These are phyloP conservation scores for Teratosphaeria gauchensis DNA, from an alignment of 2,329 filamentous ascomycete genomes.

Conservation along the genomic window DNA sequence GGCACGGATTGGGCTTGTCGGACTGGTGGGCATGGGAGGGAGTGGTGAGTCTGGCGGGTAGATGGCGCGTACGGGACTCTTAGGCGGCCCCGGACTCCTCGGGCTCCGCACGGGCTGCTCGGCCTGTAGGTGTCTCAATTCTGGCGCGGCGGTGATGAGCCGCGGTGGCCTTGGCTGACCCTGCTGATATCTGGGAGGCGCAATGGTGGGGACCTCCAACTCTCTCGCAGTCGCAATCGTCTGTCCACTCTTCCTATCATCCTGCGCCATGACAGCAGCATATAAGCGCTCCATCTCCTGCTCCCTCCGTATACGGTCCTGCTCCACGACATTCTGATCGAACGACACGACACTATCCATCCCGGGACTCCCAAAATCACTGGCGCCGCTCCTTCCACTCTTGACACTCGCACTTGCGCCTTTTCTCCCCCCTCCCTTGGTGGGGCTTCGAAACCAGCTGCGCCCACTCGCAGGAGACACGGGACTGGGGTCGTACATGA, in stretches of 20 bases:
- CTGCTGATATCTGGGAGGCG: slow-evolving; percentile 7
- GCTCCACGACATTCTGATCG: slow-evolving; percentile 65
- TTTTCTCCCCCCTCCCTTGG: slow-evolving; percentile 13
- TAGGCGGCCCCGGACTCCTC: slow-evolving; percentile 24
- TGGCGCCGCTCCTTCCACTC: slow-evolving; percentile 30
- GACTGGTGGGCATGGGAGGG: slow-evolving; percentile 11
- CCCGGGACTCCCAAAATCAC: slow-evolving; percentile 31
- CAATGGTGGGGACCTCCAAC: not conserved
- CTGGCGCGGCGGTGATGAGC: slow-evolving; percentile 18
- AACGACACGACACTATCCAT: slow-evolving; percentile 58
- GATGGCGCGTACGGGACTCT: slow-evolving; percentile 37
- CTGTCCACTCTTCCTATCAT: slow-evolving; percentile 34
- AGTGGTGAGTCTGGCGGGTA: slow-evolving; percentile 31
- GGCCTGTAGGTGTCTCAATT: slow-evolving; percentile 16
- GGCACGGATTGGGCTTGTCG: slow-evolving; percentile 20
- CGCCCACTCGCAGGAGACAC: slow-evolving; percentile 18
- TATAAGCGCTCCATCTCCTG: slow-evolving; percentile 84
- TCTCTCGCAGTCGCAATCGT: not conserved
- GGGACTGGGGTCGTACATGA: slow-evolving; percentile 26
- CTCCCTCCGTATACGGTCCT: slow-evolving; percentile 65
- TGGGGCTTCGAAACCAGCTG: slow-evolving; percentile 20
- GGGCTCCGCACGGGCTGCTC: slow-evolving; percentile 23
- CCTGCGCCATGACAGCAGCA: slow-evolving; percentile 83
- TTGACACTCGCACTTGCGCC: slow-evolving; percentile 15
- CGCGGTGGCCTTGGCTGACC: slow-evolving; percentile 10